These are phyloP conservation scores for Schwanniomyces yamadae DNA, from an alignment of 805 yeast genomes.

Conservation along the genomic window DNA sequence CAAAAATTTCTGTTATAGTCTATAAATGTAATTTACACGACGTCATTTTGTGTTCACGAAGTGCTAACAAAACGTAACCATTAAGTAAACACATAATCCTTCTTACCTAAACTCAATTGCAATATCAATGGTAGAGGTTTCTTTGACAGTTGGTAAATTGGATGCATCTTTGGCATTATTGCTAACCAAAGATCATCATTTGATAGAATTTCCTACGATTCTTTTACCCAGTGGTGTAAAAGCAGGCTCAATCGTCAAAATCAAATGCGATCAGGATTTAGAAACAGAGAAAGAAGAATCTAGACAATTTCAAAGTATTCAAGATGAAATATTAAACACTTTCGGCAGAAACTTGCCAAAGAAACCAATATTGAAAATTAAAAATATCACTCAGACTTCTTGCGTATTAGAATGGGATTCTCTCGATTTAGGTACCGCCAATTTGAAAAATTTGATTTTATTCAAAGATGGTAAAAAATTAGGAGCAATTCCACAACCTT, in stretches of 20 bases:
- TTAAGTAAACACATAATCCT: not conserved
- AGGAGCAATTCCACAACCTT: conserved; percentile 82
- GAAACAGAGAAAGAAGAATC: conserved; percentile 63
- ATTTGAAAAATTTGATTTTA: conserved; percentile 69
- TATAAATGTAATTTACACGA: not conserved
- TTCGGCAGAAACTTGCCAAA: conserved; percentile 76
- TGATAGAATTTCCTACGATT: conserved; percentile 95
- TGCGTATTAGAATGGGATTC: conserved; percentile 95
- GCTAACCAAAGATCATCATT: conserved; percentile 87
- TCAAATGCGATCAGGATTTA: conserved; percentile 76
- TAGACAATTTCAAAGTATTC: conserved; percentile 59
- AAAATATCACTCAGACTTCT: conserved; percentile 89
- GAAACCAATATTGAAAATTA: conserved; percentile 63
- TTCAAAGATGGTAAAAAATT: conserved; percentile 73
- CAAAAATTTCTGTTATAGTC: no score
- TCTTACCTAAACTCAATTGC: not conserved
- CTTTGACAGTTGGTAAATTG: conserved; percentile 90
- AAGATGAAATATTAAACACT: conserved; percentile 66
- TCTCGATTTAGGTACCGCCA: conserved; percentile 78
- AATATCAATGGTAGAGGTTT: conserved; percentile 75
- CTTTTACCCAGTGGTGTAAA: conserved; percentile 84
- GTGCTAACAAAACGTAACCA: not conserved
- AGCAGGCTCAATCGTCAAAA: conserved; percentile 89
- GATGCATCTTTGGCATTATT: conserved; percentile 93
- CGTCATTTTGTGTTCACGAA: not conserved